Evolutionary conservation across 495 filamentous ascomycete genomes (phyloP).

Genomic region (Neurospora terricola): DNA sequence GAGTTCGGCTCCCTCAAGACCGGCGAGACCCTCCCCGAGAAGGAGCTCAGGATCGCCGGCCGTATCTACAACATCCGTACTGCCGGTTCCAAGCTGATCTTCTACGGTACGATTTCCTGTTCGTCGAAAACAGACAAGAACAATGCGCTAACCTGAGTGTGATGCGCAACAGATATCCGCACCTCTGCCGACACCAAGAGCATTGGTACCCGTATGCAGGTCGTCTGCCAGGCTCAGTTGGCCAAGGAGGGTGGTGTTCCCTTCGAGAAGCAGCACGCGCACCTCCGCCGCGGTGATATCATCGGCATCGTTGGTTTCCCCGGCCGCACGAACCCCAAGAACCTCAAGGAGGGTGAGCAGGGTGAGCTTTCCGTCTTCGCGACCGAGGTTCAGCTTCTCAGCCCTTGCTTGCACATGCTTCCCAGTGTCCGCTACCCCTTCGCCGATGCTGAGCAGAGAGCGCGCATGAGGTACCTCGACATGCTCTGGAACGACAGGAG

Average conservation of each 20-base stretch:
- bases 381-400: conserved; percentile 68
- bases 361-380: conserved; percentile 95
- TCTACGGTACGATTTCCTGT: conserved; percentile 47
- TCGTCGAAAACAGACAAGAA: not conserved
- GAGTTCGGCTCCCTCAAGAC: conserved; percentile 69
- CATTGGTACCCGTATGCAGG: conserved; percentile 70
- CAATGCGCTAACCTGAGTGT: not conserved
- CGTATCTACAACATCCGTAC: conserved; percentile 84
- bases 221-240: conserved; percentile 80
- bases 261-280: conserved; percentile 82
- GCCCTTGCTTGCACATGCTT: conserved; percentile 88
- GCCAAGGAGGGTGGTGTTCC: conserved; percentile 45
- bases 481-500: conserved; percentile 88
- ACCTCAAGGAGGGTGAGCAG: conserved; percentile 51
- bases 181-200: conserved; percentile 35
- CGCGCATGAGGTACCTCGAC: conserved; percentile 87
- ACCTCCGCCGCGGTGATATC: conserved; percentile 82
- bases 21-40: conserved; percentile 68
- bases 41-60: conserved; percentile 63
- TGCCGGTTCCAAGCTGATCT: conserved; percentile 74
- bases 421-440: conserved; percentile 88
- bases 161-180: conserved; percentile 51
- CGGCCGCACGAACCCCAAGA: conserved; percentile 84
- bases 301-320: conserved; percentile 83
- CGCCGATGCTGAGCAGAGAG: conserved; percentile 86